Base-by-base conservation (phyloP, 495 filamentous ascomycete species). In the Talaromyces proteolyticus region DNA sequence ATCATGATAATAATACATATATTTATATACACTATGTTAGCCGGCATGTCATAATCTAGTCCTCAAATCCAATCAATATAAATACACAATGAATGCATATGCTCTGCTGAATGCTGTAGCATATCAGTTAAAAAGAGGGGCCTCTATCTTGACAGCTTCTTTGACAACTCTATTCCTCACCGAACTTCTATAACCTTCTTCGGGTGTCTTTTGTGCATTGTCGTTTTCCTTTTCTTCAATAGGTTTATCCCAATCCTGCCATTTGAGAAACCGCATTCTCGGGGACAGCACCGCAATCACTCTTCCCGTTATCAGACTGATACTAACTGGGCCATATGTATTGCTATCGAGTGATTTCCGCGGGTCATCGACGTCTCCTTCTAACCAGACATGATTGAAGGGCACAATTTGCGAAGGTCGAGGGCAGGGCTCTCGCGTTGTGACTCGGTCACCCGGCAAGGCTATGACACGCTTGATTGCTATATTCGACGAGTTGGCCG, bases 361-460 rank as follows among this genome's bases (percentile, higher is more conserved):
- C 22, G 67, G 72, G 52, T 82, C 76, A 38, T 66, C 63, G 14
- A 74, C 77, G 61, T 89, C 88, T 0, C 87, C 88, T 58, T 91
- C 86, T 16, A 92, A 71, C 88, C 88, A 92, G 29, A 91, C 70
- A 70, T 91, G 86, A 4, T 85, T 85, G 36, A 70, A 70, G 0
- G 87, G 86, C 12, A 92, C 75, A 24, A 74, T 69, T 52, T 81
- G 78, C 6, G 66, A 71, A 2, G 63, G 50, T 22, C 77, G 68
- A 23, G 81, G 73, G 59, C 81, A 88, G 14, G 84, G 84, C 36
- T 73, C 68, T 47, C 77, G 70, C 3, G 85, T 86, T 10, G 60
- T 68, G 17, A 92, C 74, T 3, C 75, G 66, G 55, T 92, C 88
- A 16, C 87, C 87, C 20, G 82, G 80, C 10, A 92, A 59, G 0